Base-by-base conservation (phyloP, 768 basidiomycete genomes). In the Arthromyces matolae region DNA sequence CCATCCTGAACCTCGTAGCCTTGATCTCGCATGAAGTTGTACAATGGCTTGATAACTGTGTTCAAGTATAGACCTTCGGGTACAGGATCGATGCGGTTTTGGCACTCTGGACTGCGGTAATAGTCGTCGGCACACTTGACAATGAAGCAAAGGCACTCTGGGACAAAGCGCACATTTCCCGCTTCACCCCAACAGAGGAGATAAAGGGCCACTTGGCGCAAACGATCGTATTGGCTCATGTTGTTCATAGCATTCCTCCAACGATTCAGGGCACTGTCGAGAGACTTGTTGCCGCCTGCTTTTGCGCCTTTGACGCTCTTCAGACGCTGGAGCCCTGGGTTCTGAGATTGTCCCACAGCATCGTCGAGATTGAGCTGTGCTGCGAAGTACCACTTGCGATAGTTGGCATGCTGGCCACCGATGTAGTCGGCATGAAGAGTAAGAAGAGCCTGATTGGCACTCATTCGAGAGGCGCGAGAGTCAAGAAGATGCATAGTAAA, bases 41-140 rank as follows among this genome's bases (percentile, higher is more conserved):
- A 99, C 34, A 99, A 70, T 1, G 96, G 96, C 63, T 96, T 95
- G 66, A 98, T 82, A 64, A 98, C 83, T 2, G 86, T 78, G 49
- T 89, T 81, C 43, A 99, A 81, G 68, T 95, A 99, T 39, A 98
- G 71, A 23, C 95, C 95, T 62, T 98, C 96, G 8, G 89, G 89
- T 2, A 97, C 90, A 4, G 94, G 87, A 35, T 99, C 96, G 22
- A 90, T 69, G 55, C 84, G 76, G 69, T 91, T 95, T 71, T 99
- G 96, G 64, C 96, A 99, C 64, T 98, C 96, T 22, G 95, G 86
- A 50, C 90, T 93, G 50, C 96, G 89, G 68, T 99, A 99, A 65
- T 98, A 98, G 71, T 99, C 96, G 67, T 99, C 96, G 49, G 96
- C 96, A 62, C 96, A 99, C 70, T 99, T 99, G 85, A 98, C 98